Evolutionary conservation across 2,329 filamentous ascomycete species (phyloP), one percentile per base, ranked within the genome.

Genomic region (Alternaria arborescens): DNA sequence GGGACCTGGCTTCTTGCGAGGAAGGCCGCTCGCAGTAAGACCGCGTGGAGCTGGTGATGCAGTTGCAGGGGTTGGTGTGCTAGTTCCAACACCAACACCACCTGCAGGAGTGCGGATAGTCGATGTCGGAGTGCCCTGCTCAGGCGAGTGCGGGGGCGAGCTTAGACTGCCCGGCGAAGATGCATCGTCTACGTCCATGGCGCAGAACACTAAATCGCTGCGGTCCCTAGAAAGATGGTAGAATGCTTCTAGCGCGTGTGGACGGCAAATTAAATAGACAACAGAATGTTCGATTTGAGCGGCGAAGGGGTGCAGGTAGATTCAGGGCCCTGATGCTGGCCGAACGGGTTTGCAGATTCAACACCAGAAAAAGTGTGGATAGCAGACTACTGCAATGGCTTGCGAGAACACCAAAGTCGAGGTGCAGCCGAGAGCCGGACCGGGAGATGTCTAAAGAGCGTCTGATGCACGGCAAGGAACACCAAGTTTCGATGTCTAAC

Each of bases 1-100:
- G 32, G 81, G 80, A 8, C 77, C 77, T 22, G 77, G 79, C 71
- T 78, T 82, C 66, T 80, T 80, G 60, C 80, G 76, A 63, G 73
- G 68, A 40, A 72, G 67, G 58, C 78, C 76, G 40, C 76, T 71
- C 52, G 76, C 73, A 64, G 76, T 76, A 32, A 77, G 70, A 18
- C 68, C 68, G 66, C 72, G 70, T 57, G 75, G 68, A 46, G 70
- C 74, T 50, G 71, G 67, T 26, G 70, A 71, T 42, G 60, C 61
- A 54, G 70, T 69, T 67, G 74, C 70, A 71, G 72, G 70, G 68
- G 72, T 73, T 41, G 71, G 67, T 14, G 74, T 70, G 66, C 64
- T 71, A 69, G 68, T 60, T 61, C 68, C 71, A 66, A 65, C 72
- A 70, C 67, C 72, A 74, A 68, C 71, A 74, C 71, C 69, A 71